Base-by-base conservation (phyloP, 2,329 filamentous ascomycete species). In the Colletotrichum higginsianum region DNA sequence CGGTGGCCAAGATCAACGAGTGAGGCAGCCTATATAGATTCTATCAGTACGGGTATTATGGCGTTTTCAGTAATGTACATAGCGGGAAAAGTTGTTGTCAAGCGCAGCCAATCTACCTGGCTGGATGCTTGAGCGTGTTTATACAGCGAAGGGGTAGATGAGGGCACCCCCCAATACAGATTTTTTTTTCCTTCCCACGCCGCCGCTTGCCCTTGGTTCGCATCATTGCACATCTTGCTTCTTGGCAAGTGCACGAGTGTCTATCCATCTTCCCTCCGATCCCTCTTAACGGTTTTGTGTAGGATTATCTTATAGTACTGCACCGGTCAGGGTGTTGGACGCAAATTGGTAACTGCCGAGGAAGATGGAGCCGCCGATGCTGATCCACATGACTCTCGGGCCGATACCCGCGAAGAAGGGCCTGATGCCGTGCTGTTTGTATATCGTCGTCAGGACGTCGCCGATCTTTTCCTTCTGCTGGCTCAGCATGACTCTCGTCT, bases 401-500 rank as follows among this genome's bases (percentile, higher is more conserved):
- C 93, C 95, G 56, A 92, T 87, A 1, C 93, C 93, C 2, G 91
- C 89, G 77, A 95, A 94, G 81, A 95, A 94, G 0, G 91, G 91
- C 72, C 87, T 83, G 6, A 89, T 80, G 1, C 93, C 93, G 73
- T 90, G 88, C 66, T 91, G 87, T 60, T 82, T 84, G 78, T 91
- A 84, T 69, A 98, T 93, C 23, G 86, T 84, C 63, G 84, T 85
- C 74, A 96, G 84, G 72, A 98, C 86, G 5, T 82, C 80, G 44
- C 84, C 80, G 74, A 90, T 87, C 15, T 86, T 88, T 80, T 89
- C 89, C 76, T 86, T 89, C 85, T 92, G 89, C 77, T 90, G 88
- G 16, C 93, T 92, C 76, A 99, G 85, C 96, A 99, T 99, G 82
- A 98, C 92, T 74, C 96, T 87, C 75, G 96, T 99, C 90, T 99